Evolutionary conservation across 139 green algal genomes (phyloP).

Genomic region (Dunaliella primolecta): DNA sequence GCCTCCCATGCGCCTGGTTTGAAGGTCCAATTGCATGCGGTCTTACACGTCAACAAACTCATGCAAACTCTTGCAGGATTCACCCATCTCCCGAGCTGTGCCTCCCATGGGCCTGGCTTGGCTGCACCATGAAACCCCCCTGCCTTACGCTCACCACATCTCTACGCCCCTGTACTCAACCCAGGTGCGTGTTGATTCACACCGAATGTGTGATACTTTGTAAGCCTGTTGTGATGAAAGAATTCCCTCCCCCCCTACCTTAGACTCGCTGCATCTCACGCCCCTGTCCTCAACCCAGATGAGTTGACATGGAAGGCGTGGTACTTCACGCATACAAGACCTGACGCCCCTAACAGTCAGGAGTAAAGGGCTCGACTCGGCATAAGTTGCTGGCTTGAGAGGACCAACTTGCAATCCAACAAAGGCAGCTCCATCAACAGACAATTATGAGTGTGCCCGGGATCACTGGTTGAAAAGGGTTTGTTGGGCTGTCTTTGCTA

Average conservation of each 20-base stretch:
- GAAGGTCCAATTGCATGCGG: neutral
- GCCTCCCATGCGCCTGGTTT: neutral
- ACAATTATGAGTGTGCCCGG: too few relatives aligned
- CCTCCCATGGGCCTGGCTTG: conserved; percentile 46
- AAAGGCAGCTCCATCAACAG: too few relatives aligned
- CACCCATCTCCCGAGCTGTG: conserved; percentile 29
- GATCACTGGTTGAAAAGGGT: too few relatives aligned
- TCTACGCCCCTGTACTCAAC: conserved; percentile 47
- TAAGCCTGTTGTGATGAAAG: neutral
- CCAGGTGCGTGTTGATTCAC: conserved; percentile 12
- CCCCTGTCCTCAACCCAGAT: too few relatives aligned
- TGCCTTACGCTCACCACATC: conserved; percentile 36
- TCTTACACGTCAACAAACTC: too few relatives aligned
- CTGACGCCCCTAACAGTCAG: neutral
- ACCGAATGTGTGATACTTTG: neutral
- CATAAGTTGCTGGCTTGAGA: too few relatives aligned
- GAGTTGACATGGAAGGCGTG: neutral
- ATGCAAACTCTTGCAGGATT: conserved; percentile 12
- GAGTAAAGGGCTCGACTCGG: neutral
- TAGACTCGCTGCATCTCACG: too few relatives aligned
- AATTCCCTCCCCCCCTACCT: neutral
- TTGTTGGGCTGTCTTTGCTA: too few relatives aligned
- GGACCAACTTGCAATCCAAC: too few relatives aligned
- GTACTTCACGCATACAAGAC: neutral
- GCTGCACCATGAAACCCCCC: conserved; percentile 42